A percentile compares a stretch with the other conserved stretches of the same genome.
Evolutionary conservation across 495 filamentous ascomycete genomes (phyloP).

Genomic region (Cairneyella variabilis): DNA sequence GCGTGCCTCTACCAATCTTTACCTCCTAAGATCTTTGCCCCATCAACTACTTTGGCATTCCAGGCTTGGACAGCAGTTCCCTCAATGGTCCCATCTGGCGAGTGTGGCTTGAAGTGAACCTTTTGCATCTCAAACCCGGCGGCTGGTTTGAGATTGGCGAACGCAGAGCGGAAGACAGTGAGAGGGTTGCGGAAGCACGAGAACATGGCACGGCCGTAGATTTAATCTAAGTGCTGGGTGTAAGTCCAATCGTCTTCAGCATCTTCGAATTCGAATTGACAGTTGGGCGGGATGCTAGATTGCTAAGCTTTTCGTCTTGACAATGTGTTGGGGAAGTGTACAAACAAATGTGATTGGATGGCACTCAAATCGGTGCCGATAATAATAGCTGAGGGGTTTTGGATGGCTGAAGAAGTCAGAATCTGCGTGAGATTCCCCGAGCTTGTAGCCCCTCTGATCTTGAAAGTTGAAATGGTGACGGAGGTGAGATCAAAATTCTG

Average conservation of each 20-base stretch:
- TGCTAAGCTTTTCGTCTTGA: constrained; percentile 16
- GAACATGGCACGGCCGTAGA: constrained; percentile 42
- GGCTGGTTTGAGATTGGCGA: constrained; percentile 39
- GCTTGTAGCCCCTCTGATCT: too few relatives aligned
- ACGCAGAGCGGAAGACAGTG: constrained; percentile 37
- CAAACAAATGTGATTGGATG: not conserved
- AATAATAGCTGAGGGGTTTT: not conserved
- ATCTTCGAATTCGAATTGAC: constrained; percentile 46
- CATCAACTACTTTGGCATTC: constrained; percentile 29
- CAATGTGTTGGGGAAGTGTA: not conserved
- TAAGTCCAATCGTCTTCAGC: constrained; percentile 48
- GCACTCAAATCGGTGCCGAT: constrained; percentile 43
- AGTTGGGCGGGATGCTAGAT: constrained; percentile 40
- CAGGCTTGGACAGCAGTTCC: constrained; percentile 30
- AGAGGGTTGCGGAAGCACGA: constrained; percentile 40
- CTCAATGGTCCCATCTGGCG: constrained; percentile 27
- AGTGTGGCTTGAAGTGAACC: constrained; percentile 29
- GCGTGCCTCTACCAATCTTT: constrained; percentile 9
- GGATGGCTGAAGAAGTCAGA: not conserved
- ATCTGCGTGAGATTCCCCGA: too few relatives aligned
- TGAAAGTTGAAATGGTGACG: too few relatives aligned
- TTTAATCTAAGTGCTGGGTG: constrained; percentile 41
- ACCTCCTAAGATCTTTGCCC: constrained; percentile 15
- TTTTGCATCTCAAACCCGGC: constrained; percentile 49
- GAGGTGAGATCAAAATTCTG: not conserved